Percentiles rank a stretch among this genome's conserved stretches.
Conservation (phyloP, 2,329 filamentous ascomycete species). For the Trichoderma sp. region DNA sequence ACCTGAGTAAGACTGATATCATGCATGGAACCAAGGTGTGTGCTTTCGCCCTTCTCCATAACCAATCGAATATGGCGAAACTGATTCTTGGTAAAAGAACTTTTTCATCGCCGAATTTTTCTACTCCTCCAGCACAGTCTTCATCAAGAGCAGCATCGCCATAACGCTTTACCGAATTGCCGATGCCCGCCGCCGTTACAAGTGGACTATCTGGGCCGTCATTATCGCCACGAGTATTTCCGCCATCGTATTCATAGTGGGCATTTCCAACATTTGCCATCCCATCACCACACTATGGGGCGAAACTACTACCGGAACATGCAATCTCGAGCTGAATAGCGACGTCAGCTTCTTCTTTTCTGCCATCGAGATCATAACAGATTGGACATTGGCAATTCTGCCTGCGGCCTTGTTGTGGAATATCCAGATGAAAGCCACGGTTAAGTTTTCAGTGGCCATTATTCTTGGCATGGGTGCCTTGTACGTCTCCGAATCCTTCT, state of each 20-base stretch:
- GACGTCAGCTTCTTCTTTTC: conserved; percentile 25
- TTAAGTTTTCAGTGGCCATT: conserved; percentile 19
- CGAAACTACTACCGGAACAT: conserved; percentile 15
- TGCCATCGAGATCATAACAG: conserved; percentile 17
- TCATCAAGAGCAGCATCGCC: conserved; percentile 23
- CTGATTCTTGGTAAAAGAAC: conserved; percentile 7
- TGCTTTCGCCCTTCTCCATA: not conserved
- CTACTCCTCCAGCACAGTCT: conserved; percentile 21
- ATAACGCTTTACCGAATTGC: conserved; percentile 18
- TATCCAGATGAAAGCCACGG: conserved; percentile 19
- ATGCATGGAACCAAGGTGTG: conserved; percentile 21
- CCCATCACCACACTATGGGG: conserved; percentile 24
- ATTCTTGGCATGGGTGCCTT: conserved; percentile 24
- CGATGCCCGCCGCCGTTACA: conserved; percentile 15
- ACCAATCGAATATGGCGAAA: not conserved
- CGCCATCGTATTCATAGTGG: conserved; percentile 19
- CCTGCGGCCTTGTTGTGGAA: conserved; percentile 15
- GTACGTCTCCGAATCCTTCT: conserved; percentile 8
- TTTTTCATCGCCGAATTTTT: conserved; percentile 24
- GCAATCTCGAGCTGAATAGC: conserved; percentile 19
- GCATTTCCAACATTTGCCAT: conserved; percentile 26
- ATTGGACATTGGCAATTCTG: conserved; percentile 14
- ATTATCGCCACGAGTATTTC: conserved; percentile 19
- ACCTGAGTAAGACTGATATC: not conserved
- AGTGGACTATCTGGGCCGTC: conserved; percentile 20